Base-by-base conservation (phyloP, 2,329 filamentous ascomycete genomes). In the Alternaria burnsii region DNA sequence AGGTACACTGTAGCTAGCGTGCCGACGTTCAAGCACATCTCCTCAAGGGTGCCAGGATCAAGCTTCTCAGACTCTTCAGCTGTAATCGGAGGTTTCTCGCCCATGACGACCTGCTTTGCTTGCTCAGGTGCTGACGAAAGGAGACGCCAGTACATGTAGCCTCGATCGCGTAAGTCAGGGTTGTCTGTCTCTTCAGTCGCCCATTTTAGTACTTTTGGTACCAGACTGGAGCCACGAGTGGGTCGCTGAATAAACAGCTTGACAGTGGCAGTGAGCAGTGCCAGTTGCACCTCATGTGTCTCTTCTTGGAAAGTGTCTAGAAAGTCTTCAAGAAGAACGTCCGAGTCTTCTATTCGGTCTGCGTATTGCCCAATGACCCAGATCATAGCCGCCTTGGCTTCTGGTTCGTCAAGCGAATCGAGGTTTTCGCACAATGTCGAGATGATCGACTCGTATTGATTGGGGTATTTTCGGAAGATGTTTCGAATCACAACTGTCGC, bases 311-410 rank as follows among this genome's bases (percentile, higher is more conserved):
- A 99, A 0, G 92, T 91, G 75, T 94, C 94, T 9, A 99, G 79
- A 77, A 98, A 99, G 78, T 99, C 95, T 71, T 99, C 94, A 9
- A 99, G 86, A 3, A 99, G 85, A 0, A 91, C 92, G 71, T 98
- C 95, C 16, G 92, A 95, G 78, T 99, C 98, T 77, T 99, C 95
- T 70, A 99, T 99, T 44, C 95, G 90, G 75, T 96, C 93, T 10
- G 95, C 95, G 73, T 99, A 99, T 78, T 99, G 93, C 2, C 95
- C 95, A 76, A 99, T 99, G 36, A 99, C 95, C 95, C 95, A 99
- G 44, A 99, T 95, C 89, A 99, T 97, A 59, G 95, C 95, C 2
- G 95, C 94, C 78, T 99, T 99, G 46, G 95, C 95, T 79, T 99
- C 95, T 2, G 95, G 94, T 78, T 99, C 95, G 77, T 99, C 95